A percentile compares a stretch with the other conserved stretches of the same genome.
These are phyloP conservation scores for Tritrichomonas musculus DNA, from an alignment of 208 protist genomes.

Conservation along the genomic window DNA sequence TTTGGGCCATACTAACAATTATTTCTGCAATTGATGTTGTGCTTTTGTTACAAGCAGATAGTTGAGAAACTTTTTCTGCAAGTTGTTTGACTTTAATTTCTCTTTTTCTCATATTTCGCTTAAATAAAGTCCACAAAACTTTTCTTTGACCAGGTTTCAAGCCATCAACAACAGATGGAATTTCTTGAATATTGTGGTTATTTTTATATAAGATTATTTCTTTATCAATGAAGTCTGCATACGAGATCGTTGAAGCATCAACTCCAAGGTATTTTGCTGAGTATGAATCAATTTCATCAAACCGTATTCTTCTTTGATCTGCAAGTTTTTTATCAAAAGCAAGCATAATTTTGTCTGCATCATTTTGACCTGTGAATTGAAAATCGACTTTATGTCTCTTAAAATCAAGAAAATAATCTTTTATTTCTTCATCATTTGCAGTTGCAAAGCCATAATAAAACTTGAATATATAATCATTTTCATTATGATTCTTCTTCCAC, in stretches of 20 bases:
- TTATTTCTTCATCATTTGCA: conserved; percentile 75
- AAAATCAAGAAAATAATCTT: conserved; percentile 98
- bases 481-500: conserved; percentile 73
- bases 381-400: conserved; percentile 89
- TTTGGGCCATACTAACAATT: conserved; percentile 97
- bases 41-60: conserved; percentile 99
- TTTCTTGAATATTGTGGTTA: conserved; percentile 68
- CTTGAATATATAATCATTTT: conserved; percentile 83
- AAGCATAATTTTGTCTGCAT: conserved; percentile 87
- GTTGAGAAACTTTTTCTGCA: conserved; percentile 95
- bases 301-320: conserved; percentile 96
- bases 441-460: conserved; percentile 92
- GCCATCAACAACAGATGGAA: conserved; percentile 89
- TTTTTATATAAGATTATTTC: conserved; percentile 99
- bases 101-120: conserved; percentile 87
- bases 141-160: conserved; percentile 99
- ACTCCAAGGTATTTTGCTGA: conserved; percentile 8
- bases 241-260: conserved; percentile 31
- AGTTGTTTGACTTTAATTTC: conserved; percentile 98
- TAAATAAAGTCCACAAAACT: conserved; percentile 98
- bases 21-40: conserved; percentile 87
- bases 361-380: conserved; percentile 61
- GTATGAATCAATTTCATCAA: conserved; percentile 65
- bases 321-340: conserved; percentile 93
- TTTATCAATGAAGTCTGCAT: conserved; percentile 43